Evolutionary conservation across 441 rosid species (phyloP), one percentile per base, ranked within the genome.

Genomic region (Jatropha multifida): DNA sequence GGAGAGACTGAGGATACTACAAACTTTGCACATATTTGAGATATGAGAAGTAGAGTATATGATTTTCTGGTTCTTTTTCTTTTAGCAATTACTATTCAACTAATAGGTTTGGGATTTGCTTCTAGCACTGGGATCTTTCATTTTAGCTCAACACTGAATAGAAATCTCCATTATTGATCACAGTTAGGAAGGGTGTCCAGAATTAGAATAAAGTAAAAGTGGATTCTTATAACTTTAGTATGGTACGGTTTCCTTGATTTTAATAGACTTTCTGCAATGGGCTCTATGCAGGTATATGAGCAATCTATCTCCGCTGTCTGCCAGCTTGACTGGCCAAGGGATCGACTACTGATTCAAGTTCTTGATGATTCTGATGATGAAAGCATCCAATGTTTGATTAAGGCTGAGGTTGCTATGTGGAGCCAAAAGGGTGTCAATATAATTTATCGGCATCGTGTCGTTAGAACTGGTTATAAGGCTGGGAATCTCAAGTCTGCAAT

Each of bases 401-500:
- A 83, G 80, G 90, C 76, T 52, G 97, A 94, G 80, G 96, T 93
- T 75, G 55, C 76, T n/a, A 85, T 83, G 69, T 94, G 98, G 99
- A 89, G 80, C 52, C 90, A 91, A 77, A 89, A 81, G 82, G 98
- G 94, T 54, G 72, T 93, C 75, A 89, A 88, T 84, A 93, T 94
- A 80, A 82, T 87, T 75, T 94, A 94, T 72, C 77, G 90, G 61
- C 98, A 92, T 81, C 93, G 98, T 9, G 75, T 86, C 74, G 83
- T 90, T 73, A 87, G 98, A 83, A 92, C 91, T 1, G 98, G 97
- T 75, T 94, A 94, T 67, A 92, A 94, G 85, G 98, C 98, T 64
- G 98, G 98, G 71, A 94, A 94, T 87, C 98, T 94, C 81, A 92
- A 92, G 80, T 94, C 98, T 1, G 97, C 97, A 32, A 92, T 92